A percentile compares a stretch with the other conserved stretches of the same genome.
phyloP scores from a whole-genome alignment of 2,329 filamentous ascomycete genomes.

The Calonectria pauciramosa region DNA sequence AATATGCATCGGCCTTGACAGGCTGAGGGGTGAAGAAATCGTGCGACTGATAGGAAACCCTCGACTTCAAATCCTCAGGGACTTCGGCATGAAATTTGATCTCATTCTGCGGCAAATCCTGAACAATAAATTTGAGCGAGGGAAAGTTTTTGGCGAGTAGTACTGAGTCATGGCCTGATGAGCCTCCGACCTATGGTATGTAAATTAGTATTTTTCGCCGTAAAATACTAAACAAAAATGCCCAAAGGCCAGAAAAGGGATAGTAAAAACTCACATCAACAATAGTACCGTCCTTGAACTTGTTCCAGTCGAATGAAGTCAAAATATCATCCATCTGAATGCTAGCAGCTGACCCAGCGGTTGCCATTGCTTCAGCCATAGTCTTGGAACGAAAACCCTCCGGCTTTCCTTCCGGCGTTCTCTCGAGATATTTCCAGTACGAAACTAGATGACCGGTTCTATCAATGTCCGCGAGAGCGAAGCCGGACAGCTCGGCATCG shows the following conservation, averaged over 20 bases:
- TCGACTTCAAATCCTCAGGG: conserved; percentile 12
- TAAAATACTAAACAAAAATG: not conserved
- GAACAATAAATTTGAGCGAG: conserved; percentile 59
- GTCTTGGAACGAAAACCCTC: conserved; percentile 27
- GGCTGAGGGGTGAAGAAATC: conserved; percentile 57
- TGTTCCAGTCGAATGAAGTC: conserved; percentile 38
- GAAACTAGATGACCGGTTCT: conserved; percentile 9
- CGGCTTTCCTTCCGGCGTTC: conserved; percentile 32
- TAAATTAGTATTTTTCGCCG: not conserved
- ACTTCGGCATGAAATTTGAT: conserved; percentile 31
- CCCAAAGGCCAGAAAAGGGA: rapidly evolving
- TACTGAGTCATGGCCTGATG: conserved; percentile 41
- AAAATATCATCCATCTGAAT: conserved; percentile 29
- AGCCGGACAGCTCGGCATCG: conserved; percentile 49
- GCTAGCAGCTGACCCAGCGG: not conserved
- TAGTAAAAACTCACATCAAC: conserved; percentile 41
- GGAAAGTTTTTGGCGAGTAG: conserved; percentile 42
- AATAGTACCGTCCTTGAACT: conserved; percentile 41
- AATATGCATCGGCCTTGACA: conserved; percentile 61
- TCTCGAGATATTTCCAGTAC: conserved; percentile 32
- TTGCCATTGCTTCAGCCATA: conserved; percentile 37
- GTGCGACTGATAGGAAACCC: conserved; percentile 54
- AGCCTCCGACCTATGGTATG: conserved; percentile 42
- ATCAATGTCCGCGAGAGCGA: conserved; percentile 46
- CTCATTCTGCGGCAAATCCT: conserved; percentile 60